These are phyloP conservation scores for Dispira parvispora DNA, from an alignment of 192 early-diverging fungal genomes.

Conservation along the genomic window DNA sequence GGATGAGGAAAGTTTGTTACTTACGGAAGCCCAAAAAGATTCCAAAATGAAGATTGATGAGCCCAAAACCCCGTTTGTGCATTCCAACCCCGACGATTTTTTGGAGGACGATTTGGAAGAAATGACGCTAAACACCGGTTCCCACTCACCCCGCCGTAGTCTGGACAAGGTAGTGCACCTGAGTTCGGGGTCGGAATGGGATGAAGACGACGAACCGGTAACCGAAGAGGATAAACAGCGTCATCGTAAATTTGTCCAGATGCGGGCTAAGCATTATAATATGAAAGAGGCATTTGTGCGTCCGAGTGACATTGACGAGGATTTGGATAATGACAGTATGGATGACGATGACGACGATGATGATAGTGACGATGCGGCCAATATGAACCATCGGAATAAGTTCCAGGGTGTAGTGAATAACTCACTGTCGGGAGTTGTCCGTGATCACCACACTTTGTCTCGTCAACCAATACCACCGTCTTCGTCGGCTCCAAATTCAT, in stretches of 20 bases:
- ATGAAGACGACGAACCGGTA: conserved; percentile 15
- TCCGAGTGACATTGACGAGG: conserved; percentile 24
- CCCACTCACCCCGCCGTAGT: not conserved
- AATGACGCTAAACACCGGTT: not conserved
- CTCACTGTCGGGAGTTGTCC: too few species aligned
- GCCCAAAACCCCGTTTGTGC: conserved; percentile 89
- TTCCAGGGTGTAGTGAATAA: too few species aligned
- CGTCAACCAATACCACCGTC: too few species aligned
- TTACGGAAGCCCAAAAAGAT: conserved; percentile 79
- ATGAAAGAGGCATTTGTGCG: conserved; percentile 55
- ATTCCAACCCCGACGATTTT: conserved; percentile 70
- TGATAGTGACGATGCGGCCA: conserved; percentile 24
- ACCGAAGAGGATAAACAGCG: conserved; percentile 16
- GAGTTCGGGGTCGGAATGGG: conserved; percentile 16
- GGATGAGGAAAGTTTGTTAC: conserved; percentile 85
- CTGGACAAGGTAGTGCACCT: not conserved
- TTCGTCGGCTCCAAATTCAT: too few species aligned
- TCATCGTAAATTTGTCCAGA: conserved; percentile 54
- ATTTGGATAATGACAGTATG: conserved; percentile 30
- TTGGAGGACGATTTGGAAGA: conserved; percentile 35
- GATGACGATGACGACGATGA: conserved; percentile 33
- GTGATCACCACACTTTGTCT: too few species aligned
- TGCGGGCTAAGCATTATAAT: conserved; percentile 80
- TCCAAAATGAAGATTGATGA: conserved; percentile 94
- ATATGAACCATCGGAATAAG: conserved; percentile 11